Evolutionary conservation across 2,329 filamentous ascomycete species (phyloP).

Genomic region (Colletotrichum euphorbiae): DNA sequence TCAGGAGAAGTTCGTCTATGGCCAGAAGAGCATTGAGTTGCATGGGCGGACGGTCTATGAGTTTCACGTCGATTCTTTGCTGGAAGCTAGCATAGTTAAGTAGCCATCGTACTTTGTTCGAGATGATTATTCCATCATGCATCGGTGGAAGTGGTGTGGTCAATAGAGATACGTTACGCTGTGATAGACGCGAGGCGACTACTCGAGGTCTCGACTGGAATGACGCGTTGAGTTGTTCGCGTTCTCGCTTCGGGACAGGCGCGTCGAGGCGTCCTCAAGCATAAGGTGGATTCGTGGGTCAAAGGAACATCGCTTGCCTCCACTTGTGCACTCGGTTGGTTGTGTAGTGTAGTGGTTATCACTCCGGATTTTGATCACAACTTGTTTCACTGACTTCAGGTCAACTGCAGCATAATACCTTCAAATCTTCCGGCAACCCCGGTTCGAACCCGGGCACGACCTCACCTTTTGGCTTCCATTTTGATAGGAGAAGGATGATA

Average conservation of each 20-base stretch:
- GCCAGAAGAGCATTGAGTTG: slow-evolving; percentile 16
- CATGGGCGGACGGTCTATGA: slow-evolving; percentile 26
- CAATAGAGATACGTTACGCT: too few species aligned
- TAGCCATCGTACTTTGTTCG: too few species aligned
- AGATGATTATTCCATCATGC: too few species aligned
- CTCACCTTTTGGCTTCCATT: not conserved
- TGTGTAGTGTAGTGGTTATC: slow-evolving; percentile 40
- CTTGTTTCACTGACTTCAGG: too few species aligned
- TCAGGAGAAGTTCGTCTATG: slow-evolving; percentile 33
- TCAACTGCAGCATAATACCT: too few species aligned
- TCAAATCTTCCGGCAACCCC: slow-evolving; percentile 34
- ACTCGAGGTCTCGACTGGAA: not conserved
- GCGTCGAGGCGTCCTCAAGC: not conserved
- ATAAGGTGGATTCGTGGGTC: slow-evolving; percentile 22
- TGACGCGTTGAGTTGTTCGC: not conserved
- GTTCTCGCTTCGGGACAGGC: not conserved
- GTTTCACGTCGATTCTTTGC: slow-evolving; percentile 26
- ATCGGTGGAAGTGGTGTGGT: too few species aligned
- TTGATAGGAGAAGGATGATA: not conserved
- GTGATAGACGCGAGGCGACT: too few species aligned
- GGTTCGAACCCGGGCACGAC: slow-evolving; percentile 39
- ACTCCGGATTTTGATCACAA: slow-evolving; percentile 36
- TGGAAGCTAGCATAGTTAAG: slow-evolving; percentile 21
- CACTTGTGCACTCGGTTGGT: slow-evolving; percentile 20
- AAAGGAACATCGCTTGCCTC: slow-evolving; percentile 5